phyloP scores from a whole-genome alignment of 257 asterid species.

The Forsythia viridissima region DNA sequence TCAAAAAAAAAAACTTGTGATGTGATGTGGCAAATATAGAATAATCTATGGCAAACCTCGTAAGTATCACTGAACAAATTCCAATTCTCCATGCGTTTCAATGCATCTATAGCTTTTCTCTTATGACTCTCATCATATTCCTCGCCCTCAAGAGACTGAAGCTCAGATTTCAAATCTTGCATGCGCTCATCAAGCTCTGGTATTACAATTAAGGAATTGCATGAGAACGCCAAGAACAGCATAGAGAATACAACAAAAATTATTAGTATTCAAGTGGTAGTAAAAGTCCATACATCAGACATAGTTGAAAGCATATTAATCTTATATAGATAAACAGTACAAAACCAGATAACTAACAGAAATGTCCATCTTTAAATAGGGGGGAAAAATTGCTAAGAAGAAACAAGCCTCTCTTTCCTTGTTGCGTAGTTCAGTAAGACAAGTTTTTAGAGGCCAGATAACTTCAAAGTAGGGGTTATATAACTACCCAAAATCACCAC shows the following conservation, averaged over 20 bases:
- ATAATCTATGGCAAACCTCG: conserved; percentile 55
- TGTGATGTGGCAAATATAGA: conserved; percentile 10
- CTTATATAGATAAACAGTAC: background rate
- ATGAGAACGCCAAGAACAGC: conserved; percentile 16
- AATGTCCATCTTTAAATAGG: background rate
- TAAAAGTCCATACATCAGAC: conserved; percentile 3
- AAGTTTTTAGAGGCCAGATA: background rate
- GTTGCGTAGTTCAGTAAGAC: background rate
- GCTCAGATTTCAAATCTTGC: conserved; percentile 89
- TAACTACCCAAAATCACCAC: background rate
- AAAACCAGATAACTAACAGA: conserved; percentile 10
- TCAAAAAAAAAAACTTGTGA: conserved; percentile 2
- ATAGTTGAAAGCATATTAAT: conserved; percentile 1
- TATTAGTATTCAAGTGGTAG: background rate
- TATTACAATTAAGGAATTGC: conserved; percentile 22
- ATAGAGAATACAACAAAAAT: conserved; percentile 8
- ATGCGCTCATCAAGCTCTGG: conserved; percentile 99
- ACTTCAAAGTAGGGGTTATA: background rate
- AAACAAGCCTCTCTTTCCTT: background rate
- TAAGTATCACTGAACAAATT: conserved; percentile 76
- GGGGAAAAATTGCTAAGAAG: background rate
- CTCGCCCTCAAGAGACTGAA: conserved; percentile 78
- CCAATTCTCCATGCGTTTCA: conserved; percentile 98
- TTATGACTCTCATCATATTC: conserved; percentile 75
- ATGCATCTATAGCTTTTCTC: conserved; percentile 80